Evolutionary conservation across 768 basidiomycete genomes (phyloP), one percentile per base, ranked within the genome.

Genomic region (Phaffia tasmanica): DNA sequence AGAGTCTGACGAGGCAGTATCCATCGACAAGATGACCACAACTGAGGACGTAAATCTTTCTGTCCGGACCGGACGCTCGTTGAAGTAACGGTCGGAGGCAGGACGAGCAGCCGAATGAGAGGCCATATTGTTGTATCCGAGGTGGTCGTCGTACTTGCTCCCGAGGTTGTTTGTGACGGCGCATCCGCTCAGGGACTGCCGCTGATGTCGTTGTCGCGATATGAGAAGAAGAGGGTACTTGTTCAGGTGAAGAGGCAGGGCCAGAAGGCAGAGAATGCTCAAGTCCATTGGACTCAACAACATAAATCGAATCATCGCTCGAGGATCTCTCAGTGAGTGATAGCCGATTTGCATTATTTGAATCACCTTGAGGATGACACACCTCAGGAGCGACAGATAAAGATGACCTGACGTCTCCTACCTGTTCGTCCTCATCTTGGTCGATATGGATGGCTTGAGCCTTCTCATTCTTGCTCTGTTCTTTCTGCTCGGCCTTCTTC

Each of bases 21-120:
- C 56, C 56, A 27, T 57, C 56, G 56, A 57, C 27, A 14, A 57
- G 27, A 29, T 57, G 56, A 57, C 56, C 56, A 16, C 56, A 57
- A 19, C 27, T 32, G 27, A 57, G 56, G 56, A 32, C 19, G 16
- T 57, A 57, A 32, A 57, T 57, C 56, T 29, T 57, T 25, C 56
- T 25, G 16, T 57, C 56, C 27, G 56, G 56, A 29, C 18, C 27
- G 27, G 56, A 57, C 18, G 56, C 19, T 4, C 27, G 32, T 19
- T 29, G 56, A 23, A 57, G 19, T 19, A 57, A 23, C 18, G n/a
- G 56, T 29, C 56, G 56, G 27, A 18, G 18, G 25, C 56, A 57
- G 6, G 56, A 57, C 25, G 56, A 21, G 56, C 56, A 57, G 56
- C 56, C 56, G 56, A 57, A 29, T 7, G 56, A 42, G 35, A 42